A percentile compares a stretch with the other conserved stretches of the same genome.
Evolutionary conservation across 139 green algal species (phyloP).

Genomic region (Marvania coccoides): DNA sequence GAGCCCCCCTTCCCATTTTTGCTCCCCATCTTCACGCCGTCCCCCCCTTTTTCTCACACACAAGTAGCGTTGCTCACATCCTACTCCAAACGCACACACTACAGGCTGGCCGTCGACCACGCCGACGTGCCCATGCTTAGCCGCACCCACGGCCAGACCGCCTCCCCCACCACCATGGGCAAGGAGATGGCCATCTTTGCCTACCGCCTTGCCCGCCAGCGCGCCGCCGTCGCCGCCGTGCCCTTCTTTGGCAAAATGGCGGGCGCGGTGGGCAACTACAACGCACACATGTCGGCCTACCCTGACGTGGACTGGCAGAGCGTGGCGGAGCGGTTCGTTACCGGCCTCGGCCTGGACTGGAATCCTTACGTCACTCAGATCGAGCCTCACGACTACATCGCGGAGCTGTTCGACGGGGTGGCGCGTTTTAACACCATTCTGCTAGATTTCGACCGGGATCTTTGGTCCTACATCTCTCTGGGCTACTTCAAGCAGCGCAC

Average conservation of each 20-base stretch:
- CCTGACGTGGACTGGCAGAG: conserved; percentile 86
- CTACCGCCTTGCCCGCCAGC: conserved; percentile 71
- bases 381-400: conserved; percentile 99
- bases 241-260: conserved; percentile 87
- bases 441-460: conserved; percentile 94
- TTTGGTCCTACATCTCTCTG: conserved; percentile 98
- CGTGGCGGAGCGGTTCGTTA: conserved; percentile 74
- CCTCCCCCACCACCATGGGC: conserved; percentile 94
- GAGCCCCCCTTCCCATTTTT: conserved; percentile 13
- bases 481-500: conserved; percentile 93
- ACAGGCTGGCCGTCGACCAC: conserved; percentile 61
- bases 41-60: background rate
- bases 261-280: conserved; percentile 99
- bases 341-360: conserved; percentile 63
- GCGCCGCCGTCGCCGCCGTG: conserved; percentile 42
- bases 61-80: background rate
- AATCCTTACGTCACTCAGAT: conserved; percentile 96
- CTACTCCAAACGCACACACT: background rate
- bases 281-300: conserved; percentile 94
- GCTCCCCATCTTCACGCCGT: background rate
- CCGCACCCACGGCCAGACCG: conserved; percentile 96
- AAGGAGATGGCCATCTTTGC: conserved; percentile 98
- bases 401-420: conserved; percentile 83
- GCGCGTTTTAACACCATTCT: conserved; percentile 95
- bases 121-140: conserved; percentile 90